A percentile compares a stretch with the other conserved stretches of the same genome.
These are phyloP conservation scores for Monosporascus sp. DNA, from an alignment of 2,329 filamentous ascomycete genomes.

Conservation along the genomic window DNA sequence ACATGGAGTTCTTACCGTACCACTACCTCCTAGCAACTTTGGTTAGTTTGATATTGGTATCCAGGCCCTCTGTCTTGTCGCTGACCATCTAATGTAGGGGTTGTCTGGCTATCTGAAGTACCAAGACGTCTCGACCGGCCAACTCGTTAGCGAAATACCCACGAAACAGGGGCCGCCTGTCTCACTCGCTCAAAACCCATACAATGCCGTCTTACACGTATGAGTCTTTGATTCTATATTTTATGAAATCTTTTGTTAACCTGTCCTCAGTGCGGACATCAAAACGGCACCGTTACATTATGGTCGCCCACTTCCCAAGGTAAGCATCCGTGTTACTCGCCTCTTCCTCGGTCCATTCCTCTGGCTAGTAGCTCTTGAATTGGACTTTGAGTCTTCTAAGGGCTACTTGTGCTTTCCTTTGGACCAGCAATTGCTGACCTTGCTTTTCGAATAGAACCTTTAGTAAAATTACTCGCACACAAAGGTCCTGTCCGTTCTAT, in stretches of 20 bases:
- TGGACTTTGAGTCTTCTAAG: background rate
- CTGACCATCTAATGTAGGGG: constrained; percentile 43
- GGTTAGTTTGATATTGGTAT: constrained; percentile 42
- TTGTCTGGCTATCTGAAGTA: constrained; percentile 84
- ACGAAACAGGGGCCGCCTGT: constrained; percentile 82
- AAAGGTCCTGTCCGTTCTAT: constrained; percentile 80
- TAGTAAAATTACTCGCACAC: constrained; percentile 89
- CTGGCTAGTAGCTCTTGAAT: background rate
- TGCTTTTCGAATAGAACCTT: constrained; percentile 51
- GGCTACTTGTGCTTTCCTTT: background rate
- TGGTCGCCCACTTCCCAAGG: constrained; percentile 81
- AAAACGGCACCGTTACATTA: constrained; percentile 88
- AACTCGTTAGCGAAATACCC: constrained; percentile 78
- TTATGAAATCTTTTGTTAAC: background rate
- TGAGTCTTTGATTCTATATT: background rate
- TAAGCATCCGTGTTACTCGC: background rate
- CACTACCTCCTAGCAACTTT: constrained; percentile 89
- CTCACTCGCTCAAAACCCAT: constrained; percentile 79
- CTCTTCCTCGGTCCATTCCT: background rate
- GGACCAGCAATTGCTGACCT: background rate
- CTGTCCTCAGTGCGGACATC: constrained; percentile 56
- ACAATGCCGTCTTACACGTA: constrained; percentile 86
- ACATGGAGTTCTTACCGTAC: constrained; percentile 94
- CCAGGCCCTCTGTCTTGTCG: background rate
- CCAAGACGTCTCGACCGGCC: constrained; percentile 89